A percentile compares a stretch with the other conserved stretches of the same genome.
These are phyloP conservation scores for Clonostachys solani DNA, from an alignment of 2,329 filamentous ascomycete species.

Conservation along the genomic window DNA sequence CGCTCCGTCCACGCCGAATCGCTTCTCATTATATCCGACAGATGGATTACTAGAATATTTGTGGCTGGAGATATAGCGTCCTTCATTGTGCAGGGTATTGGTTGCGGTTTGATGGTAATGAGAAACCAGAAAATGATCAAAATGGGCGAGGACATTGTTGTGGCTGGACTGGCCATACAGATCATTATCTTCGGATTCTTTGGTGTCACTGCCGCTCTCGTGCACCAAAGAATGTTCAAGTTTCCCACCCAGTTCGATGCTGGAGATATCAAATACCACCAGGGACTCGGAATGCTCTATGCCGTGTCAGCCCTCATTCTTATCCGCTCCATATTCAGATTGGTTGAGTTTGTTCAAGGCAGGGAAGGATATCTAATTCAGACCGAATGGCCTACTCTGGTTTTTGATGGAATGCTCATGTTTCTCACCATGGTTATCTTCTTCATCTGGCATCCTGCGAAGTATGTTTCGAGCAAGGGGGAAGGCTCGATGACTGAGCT, in stretches of 20 bases:
- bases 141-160: constrained; percentile 40
- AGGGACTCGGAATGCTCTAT: constrained; percentile 26
- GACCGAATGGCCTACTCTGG: constrained; percentile 31
- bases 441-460: too few relatives aligned
- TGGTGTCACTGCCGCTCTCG: constrained; percentile 34
- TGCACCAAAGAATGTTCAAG: constrained; percentile 25
- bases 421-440: constrained; percentile 4
- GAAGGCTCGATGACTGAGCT: too few relatives aligned
- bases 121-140: constrained; percentile 4
- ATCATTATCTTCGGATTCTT: constrained; percentile 50
- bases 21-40: constrained; percentile 9
- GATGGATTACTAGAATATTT: constrained; percentile 23
- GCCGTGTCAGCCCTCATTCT: constrained; percentile 29
- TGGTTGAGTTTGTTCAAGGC: constrained; percentile 38
- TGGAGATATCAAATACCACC: constrained; percentile 3
- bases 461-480: too few relatives aligned
- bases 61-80: constrained; percentile 21
- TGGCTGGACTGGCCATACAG: constrained; percentile 52
- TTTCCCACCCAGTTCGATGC: constrained; percentile 19
- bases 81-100: constrained; percentile 19
- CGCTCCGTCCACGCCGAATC: constrained; percentile 12
- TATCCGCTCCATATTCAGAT: constrained; percentile 34
- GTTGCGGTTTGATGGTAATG: constrained; percentile 16
- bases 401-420: constrained; percentile 36
- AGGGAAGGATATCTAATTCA: constrained; percentile 26